Evolutionary conservation across 192 early-diverging fungal species (phyloP).

Genomic region (Spinellus fusiger): DNA sequence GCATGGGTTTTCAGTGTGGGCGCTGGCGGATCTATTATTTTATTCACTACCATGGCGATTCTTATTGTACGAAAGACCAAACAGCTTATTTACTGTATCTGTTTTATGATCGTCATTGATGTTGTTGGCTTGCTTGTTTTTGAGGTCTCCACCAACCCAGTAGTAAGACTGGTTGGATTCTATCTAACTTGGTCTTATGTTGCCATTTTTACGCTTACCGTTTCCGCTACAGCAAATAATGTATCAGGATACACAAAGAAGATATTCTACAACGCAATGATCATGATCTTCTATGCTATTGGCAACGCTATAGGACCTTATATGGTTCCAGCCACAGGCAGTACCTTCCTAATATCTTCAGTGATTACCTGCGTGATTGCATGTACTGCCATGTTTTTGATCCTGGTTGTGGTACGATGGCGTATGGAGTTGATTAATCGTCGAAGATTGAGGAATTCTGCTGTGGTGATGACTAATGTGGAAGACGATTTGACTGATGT

Average conservation of each 20-base stretch:
- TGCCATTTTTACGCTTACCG: slow-evolving; percentile 10
- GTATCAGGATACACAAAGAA: slow-evolving; percentile 28
- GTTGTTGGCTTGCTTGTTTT: slow-evolving; percentile 21
- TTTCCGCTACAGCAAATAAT: slow-evolving; percentile 17
- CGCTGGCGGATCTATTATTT: slow-evolving; percentile 11
- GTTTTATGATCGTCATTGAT: slow-evolving; percentile 9
- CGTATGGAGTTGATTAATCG: slow-evolving; percentile 6
- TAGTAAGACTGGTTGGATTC: slow-evolving; percentile 16
- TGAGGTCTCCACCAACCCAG: slow-evolving; percentile 3
- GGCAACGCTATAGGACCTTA: slow-evolving; percentile 15
- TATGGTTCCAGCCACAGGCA: slow-evolving; percentile 8
- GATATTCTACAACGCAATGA: slow-evolving; percentile 15
- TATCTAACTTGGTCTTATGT: slow-evolving; percentile 17
- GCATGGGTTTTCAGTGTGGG: slow-evolving; percentile 12
- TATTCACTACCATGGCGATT: slow-evolving; percentile 7
- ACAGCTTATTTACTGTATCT: slow-evolving; percentile 14
- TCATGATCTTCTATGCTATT: slow-evolving; percentile 17
- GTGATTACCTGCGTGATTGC: slow-evolving; percentile 7
- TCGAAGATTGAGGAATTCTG: background rate
- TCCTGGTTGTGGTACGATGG: slow-evolving; percentile 1
- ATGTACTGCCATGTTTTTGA: background rate
- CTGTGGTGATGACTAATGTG: background rate
- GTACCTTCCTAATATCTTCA: background rate
- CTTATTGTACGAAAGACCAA: slow-evolving; percentile 3
- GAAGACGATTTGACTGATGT: slow-evolving; percentile 18